Evolutionary conservation across 2,329 filamentous ascomycete genomes (phyloP), one percentile per base, ranked within the genome.

Genomic region (Xylariales sp.): DNA sequence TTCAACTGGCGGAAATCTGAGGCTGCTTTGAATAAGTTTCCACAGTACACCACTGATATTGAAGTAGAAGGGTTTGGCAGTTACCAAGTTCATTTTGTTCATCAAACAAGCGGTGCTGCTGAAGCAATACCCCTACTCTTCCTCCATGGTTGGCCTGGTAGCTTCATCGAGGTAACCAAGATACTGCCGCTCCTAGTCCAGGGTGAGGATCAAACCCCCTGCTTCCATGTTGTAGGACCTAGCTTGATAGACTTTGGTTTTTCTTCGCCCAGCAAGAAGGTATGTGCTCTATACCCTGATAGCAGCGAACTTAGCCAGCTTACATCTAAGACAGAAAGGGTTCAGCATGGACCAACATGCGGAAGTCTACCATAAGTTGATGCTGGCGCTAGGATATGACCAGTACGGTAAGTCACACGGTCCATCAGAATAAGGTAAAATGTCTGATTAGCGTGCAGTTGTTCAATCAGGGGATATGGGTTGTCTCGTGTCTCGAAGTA

Each of bases 381-480:
- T 84, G 79, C 56, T 67, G 12, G 29, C 17, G 3, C 67, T 83
- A 5, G 76, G 76, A 0, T 83, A 83, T 54, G 42, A 66, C 2
- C 59, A 74, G 54, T 83, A 8, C 23, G 23, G 8, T 25, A 8
- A 25, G 23, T 8, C 8, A n/a, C 8, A 8, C n/a, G 23, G 23
- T 8, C n/a, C 23, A 25, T 25, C 23, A 8, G 23, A 8, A 8
- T n/a, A 25, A n/a, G n/a, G n/a, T n/a, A n/a, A n/a, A n/a, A n/a
- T n/a, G n/a, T n/a, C n/a, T n/a, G n/a, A n/a, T n/a, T n/a, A n/a
- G n/a, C n/a, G n/a, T n/a, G 8, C 80, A 44, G 52, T 59, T 2
- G 66, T 63, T 2, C 71, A 82, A 59, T 78, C 76, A 37, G 83
- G 84, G 23, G 83, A 88, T 52, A 86, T 81, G 81, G 84, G 83